A percentile compares a stretch with the other conserved stretches of the same genome.
phyloP scores from a whole-genome alignment of 1,284 basidiomycete species.

The Ustilago loliicola region DNA sequence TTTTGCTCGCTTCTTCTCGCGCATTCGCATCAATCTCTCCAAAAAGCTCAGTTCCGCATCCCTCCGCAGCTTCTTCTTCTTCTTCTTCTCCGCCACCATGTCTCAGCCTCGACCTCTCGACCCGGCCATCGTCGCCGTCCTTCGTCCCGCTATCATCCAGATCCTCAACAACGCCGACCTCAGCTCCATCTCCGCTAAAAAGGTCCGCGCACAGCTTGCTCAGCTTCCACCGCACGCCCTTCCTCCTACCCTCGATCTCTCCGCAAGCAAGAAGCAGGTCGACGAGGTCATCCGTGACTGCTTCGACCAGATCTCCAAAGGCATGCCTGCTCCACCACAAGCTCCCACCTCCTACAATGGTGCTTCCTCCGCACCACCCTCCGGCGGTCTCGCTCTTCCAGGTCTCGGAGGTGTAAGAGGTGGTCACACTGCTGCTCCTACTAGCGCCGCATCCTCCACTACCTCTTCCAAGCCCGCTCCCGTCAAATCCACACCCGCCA shows the following conservation, averaged over 20 bases:
- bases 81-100: constrained; percentile 27
- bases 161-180: constrained; percentile 66
- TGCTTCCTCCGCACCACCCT: constrained; percentile 38
- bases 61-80: neutral
- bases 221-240: constrained; percentile 53
- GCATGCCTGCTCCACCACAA: constrained; percentile 48
- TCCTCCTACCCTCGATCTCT: constrained; percentile 54
- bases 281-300: constrained; percentile 63
- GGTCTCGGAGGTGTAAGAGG: constrained; percentile 60
- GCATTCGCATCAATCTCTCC: neutral
- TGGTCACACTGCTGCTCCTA: constrained; percentile 31
- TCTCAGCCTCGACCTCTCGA: constrained; percentile 46
- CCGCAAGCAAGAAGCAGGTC: constrained; percentile 62
- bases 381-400: constrained; percentile 56
- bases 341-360: constrained; percentile 30
- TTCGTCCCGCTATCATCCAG: constrained; percentile 61
- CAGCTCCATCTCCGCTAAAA: constrained; percentile 62
- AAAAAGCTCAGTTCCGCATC: neutral
- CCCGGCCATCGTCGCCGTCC: constrained; percentile 42
- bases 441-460: constrained; percentile 27
- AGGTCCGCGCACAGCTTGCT: constrained; percentile 58
- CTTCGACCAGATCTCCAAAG: constrained; percentile 61
- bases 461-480: constrained; percentile 38
- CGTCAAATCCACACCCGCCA: constrained; percentile 28
- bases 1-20: constrained; percentile 5